Evolutionary conservation across 169 alveolate genomes (phyloP).

Genomic region (Cryptosporidium canis): DNA sequence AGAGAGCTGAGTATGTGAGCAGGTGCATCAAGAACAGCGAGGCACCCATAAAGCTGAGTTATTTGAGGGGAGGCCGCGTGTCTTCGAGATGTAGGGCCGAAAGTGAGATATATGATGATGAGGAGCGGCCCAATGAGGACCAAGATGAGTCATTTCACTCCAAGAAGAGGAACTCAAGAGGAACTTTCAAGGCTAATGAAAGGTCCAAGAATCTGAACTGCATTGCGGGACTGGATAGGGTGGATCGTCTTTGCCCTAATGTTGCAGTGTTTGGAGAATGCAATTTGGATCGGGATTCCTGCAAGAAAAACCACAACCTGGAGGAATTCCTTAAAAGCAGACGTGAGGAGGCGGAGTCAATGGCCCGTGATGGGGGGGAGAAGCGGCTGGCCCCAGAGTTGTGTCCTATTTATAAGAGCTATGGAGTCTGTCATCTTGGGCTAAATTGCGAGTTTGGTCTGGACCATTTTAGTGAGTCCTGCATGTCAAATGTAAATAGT

Average conservation of each 20-base stretch:
- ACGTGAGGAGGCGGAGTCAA: neutral
- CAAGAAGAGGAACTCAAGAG: conserved; percentile 31
- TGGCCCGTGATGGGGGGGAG: neutral
- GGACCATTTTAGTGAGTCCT: conserved; percentile 9
- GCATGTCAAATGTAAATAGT: conserved; percentile 22
- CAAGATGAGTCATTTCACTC: neutral
- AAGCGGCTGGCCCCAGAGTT: neutral
- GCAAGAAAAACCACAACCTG: conserved; percentile 29
- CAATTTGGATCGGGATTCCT: neutral
- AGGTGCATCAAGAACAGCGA: conserved; percentile 36
- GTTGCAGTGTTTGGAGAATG: conserved; percentile 53
- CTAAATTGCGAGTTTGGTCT: conserved; percentile 46
- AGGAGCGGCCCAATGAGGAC: neutral
- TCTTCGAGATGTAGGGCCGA: neutral
- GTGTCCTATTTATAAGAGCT: conserved; percentile 36
- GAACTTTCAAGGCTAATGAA: conserved; percentile 40
- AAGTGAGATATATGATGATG: neutral
- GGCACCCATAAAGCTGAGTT: conserved; percentile 42
- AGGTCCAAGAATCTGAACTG: conserved; percentile 21
- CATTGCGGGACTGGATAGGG: neutral
- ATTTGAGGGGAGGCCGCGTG: neutral
- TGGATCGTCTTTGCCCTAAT: neutral
- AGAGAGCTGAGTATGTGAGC: conserved; percentile 1
- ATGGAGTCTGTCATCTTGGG: conserved; percentile 52
- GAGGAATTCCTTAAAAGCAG: neutral